Evolutionary conservation across 192 early-diverging fungal species (phyloP), one percentile per base, ranked within the genome.

Genomic region (Pecoramyces ruminantium): DNA sequence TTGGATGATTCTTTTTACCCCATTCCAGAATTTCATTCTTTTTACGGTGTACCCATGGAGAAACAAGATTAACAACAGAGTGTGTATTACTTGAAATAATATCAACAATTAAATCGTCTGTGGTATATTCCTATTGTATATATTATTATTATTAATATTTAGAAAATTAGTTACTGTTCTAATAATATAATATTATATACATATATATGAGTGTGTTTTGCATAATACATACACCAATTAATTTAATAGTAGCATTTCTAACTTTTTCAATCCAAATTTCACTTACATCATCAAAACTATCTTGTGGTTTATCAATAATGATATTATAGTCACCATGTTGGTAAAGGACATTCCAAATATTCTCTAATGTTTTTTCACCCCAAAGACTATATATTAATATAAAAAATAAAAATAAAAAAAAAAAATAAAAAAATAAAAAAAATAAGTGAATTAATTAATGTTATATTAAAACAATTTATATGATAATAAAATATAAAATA

Each of bases 251-350:
- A n/a, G 78, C 51, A 80, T 42, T 29, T 29, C 51, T 78, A 38
- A 80, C 80, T 78, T 80, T 80, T 4, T 80, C 80, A 78, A 80
- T 38, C 80, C 80, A 80, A 25, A 78, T 78, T 40, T 80, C 80
- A 42, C 14, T 80, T 21, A 78, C 80, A 29, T 42, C 29, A 38
- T 80, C 80, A 40, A 78, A 80, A 80, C 80, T 80, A 15, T 80
- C 80, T 14, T 3, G 12, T 28, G 80, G 51, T 38, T 78, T 30
- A 78, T 80, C 80, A 29, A 80, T 78, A 78, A 80, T 78, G 13
- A 80, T 29, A 40, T 42, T 78, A 29, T 80, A 80, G 11, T 80
- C 80, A 78, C 80, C 80, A 38, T 80, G 80, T 30, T 80, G 80
- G 14, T 78, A 80, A 15, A 80, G n/a, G 1, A 80, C 34, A 80